phyloP scores from a whole-genome alignment of 2,329 filamentous ascomycete species.

The Colletotrichum destructivum region DNA sequence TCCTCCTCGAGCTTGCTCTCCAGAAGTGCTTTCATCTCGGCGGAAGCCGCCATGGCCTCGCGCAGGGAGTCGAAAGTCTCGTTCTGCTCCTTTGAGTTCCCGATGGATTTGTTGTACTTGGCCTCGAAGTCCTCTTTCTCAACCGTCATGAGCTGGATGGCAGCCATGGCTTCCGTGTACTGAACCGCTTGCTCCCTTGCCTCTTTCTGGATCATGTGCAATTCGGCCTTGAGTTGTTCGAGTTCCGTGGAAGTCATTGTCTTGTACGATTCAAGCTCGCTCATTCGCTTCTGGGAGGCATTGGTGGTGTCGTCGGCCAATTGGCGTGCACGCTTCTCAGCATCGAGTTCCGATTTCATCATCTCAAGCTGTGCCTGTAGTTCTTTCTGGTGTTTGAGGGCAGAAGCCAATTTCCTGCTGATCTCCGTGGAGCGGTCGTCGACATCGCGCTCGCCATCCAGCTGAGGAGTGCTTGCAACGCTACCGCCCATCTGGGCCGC shows the following conservation, averaged over 20 bases:
- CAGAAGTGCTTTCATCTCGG: conserved; percentile 81
- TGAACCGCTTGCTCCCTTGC: conserved; percentile 86
- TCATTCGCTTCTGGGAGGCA: conserved; percentile 85
- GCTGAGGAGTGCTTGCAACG: conserved; percentile 71
- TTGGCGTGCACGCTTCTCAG: conserved; percentile 85
- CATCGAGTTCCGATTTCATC: conserved; percentile 78
- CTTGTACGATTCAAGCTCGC: conserved; percentile 86
- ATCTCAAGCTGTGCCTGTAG: conserved; percentile 83
- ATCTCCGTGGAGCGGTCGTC: conserved; percentile 81
- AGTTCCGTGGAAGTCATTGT: conserved; percentile 88
- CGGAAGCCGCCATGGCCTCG: conserved; percentile 83
- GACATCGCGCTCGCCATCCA: conserved; percentile 72
- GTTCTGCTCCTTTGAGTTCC: conserved; percentile 78
- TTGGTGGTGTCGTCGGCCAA: conserved; percentile 90
- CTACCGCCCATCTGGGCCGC: conserved; percentile 82
- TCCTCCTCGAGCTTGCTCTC: conserved; percentile 90
- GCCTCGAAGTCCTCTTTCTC: conserved; percentile 85
- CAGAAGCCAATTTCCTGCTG: conserved; percentile 84
- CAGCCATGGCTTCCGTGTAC: conserved; percentile 81
- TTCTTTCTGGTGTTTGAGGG: conserved; percentile 84
- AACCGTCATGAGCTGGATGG: conserved; percentile 82
- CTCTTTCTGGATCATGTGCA: conserved; percentile 84
- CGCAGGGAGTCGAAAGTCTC: conserved; percentile 82
- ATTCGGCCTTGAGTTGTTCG: conserved; percentile 86
- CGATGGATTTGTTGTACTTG: conserved; percentile 77